phyloP scores from a whole-genome alignment of 352 stramenopile genomes.

The Globisporangium megalacanthum region DNA sequence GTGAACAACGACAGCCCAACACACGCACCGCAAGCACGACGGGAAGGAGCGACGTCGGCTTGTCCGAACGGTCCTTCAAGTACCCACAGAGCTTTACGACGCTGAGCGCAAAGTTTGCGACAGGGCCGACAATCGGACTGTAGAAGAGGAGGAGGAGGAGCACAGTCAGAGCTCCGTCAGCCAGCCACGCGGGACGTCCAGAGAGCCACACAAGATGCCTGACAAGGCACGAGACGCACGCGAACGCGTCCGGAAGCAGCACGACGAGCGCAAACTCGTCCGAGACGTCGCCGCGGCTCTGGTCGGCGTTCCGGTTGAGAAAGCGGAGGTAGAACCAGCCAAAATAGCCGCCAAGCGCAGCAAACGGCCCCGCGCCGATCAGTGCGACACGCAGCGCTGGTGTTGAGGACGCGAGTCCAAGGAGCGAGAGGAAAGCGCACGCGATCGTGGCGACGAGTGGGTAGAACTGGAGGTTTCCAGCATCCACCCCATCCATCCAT shows the following conservation, averaged over 20 bases:
- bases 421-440: conserved; percentile 46
- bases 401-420: conserved; percentile 30
- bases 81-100: conserved; percentile 82
- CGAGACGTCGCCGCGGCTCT: conserved; percentile 65
- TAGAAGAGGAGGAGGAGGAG: background rate
- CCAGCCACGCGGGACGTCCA: conserved; percentile 1
- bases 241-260: conserved; percentile 62
- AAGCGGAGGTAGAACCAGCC: conserved; percentile 87
- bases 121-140: conserved; percentile 52
- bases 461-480: conserved; percentile 42
- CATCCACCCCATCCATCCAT: too few relatives aligned
- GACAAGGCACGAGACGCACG: conserved; percentile 32
- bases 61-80: conserved; percentile 70
- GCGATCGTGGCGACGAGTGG: conserved; percentile 42
- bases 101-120: conserved; percentile 79
- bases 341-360: conserved; percentile 69
- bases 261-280: conserved; percentile 73
- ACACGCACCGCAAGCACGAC: conserved; percentile 41
- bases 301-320: conserved; percentile 70
- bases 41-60: conserved; percentile 54
- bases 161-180: background rate
- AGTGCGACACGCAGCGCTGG: conserved; percentile 40
- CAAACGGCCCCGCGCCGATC: conserved; percentile 67
- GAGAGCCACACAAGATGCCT: background rate
- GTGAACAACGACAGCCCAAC: background rate